Evolutionary conservation across 2,329 filamentous ascomycete species (phyloP).

Genomic region (Colletotrichum melonis): DNA sequence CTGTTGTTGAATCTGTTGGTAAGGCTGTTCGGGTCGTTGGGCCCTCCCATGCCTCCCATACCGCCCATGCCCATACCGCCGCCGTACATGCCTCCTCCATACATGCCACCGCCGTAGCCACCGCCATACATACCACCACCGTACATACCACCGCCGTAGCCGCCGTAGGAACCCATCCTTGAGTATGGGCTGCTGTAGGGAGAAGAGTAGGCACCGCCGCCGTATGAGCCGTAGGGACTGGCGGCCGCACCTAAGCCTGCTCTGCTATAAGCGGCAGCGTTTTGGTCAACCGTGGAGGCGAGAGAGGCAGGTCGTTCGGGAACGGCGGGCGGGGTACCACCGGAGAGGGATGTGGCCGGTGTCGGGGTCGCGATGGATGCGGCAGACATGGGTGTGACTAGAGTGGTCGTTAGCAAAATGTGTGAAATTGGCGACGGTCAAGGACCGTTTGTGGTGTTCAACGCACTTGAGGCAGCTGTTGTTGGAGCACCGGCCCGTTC

Average conservation of each 20-base stretch:
- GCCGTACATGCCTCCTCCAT: conserved; percentile 52
- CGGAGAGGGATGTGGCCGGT: conserved; percentile 51
- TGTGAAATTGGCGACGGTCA: conserved; percentile 9
- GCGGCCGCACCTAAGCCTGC: conserved; percentile 44
- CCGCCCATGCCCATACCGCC: conserved; percentile 51
- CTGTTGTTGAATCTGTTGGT: conserved; percentile 96
- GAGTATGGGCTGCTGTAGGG: conserved; percentile 48
- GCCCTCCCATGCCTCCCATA: conserved; percentile 64
- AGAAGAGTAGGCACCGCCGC: conserved; percentile 51
- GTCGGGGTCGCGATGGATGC: conserved; percentile 54
- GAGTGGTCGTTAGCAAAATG: conserved; percentile 12
- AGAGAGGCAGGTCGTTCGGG: conserved; percentile 86
- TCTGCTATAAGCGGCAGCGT: conserved; percentile 83
- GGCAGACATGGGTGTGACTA: conserved; percentile 49
- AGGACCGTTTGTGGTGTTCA: conserved; percentile 28
- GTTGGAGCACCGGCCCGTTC: conserved; percentile 78
- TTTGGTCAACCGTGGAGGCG: conserved; percentile 84
- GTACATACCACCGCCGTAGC: conserved; percentile 53
- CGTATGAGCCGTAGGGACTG: conserved; percentile 58
- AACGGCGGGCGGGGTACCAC: conserved; percentile 70
- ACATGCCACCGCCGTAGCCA: conserved; percentile 43
- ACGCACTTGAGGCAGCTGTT: conserved; percentile 60
- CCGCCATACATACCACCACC: conserved; percentile 52
- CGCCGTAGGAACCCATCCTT: conserved; percentile 62
- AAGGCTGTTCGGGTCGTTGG: conserved; percentile 91